These are phyloP conservation scores for Claviceps citrina DNA, from an alignment of 2,329 filamentous ascomycete genomes.

Conservation along the genomic window DNA sequence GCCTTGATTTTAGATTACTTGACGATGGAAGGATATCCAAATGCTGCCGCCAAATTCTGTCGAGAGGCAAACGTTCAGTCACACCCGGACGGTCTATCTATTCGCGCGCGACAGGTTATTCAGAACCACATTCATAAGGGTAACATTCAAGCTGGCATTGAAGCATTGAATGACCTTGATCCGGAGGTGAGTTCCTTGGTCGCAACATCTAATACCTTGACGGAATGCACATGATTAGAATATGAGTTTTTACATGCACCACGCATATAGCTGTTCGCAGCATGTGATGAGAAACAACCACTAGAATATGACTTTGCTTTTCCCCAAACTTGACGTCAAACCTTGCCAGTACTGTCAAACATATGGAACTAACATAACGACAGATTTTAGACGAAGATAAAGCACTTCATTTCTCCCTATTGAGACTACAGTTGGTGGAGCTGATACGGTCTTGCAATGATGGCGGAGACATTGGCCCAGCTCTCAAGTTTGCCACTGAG, in stretches of 20 bases:
- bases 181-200: slow-evolving; percentile 57
- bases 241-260: slow-evolving; percentile 89
- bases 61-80: slow-evolving; percentile 78
- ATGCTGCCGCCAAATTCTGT: slow-evolving; percentile 84
- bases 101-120: slow-evolving; percentile 67
- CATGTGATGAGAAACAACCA: slow-evolving; percentile 82
- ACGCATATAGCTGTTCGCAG: slow-evolving; percentile 78
- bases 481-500: slow-evolving; percentile 72
- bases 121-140: slow-evolving; percentile 73
- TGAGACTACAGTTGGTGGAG: slow-evolving; percentile 86
- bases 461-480: slow-evolving; percentile 57
- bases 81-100: slow-evolving; percentile 55
- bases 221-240: slow-evolving; percentile 64
- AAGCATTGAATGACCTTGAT: slow-evolving; percentile 76
- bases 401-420: slow-evolving; percentile 71
- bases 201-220: background rate
- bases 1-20: slow-evolving; percentile 91
- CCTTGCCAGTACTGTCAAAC: background rate
- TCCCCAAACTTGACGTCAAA: slow-evolving; percentile 2
- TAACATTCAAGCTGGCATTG: slow-evolving; percentile 71
- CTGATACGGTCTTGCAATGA: slow-evolving; percentile 66
- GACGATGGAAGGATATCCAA: slow-evolving; percentile 86
- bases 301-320: slow-evolving; percentile 26
- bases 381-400: slow-evolving; percentile 79
- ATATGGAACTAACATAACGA: slow-evolving; percentile 6